Conservation (phyloP, 495 filamentous ascomycete species). For the Polyplosphaeria fusca region DNA sequence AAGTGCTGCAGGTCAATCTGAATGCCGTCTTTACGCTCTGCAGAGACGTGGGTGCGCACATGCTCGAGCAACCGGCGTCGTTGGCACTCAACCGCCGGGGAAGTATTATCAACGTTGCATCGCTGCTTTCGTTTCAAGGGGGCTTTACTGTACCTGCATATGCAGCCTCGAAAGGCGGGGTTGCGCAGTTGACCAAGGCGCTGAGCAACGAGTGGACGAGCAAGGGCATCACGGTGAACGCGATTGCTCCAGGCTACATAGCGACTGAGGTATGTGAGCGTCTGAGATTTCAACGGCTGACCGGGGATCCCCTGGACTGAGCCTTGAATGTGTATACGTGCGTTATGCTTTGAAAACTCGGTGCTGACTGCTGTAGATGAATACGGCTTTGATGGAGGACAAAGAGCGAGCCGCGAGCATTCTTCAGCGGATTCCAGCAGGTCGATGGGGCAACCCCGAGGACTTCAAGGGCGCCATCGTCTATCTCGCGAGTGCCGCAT, state of each 20-base stretch:
- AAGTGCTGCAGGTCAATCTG: conserved; percentile 83
- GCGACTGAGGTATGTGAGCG: too few species aligned
- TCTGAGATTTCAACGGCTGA: too few species aligned
- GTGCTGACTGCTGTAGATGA: too few species aligned
- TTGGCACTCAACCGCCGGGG: conserved; percentile 59
- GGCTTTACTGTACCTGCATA: conserved; percentile 90
- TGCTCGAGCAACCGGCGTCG: conserved; percentile 59
- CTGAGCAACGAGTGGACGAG: conserved; percentile 83
- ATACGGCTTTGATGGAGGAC: conserved; percentile 74
- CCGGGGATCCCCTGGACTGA: too few species aligned
- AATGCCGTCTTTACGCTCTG: conserved; percentile 77
- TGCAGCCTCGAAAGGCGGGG: conserved; percentile 82
- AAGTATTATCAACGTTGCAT: conserved; percentile 82
- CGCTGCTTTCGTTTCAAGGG: conserved; percentile 83
- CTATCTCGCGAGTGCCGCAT: conserved; percentile 71
- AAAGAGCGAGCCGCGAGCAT: conserved; percentile 66
- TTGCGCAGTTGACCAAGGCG: conserved; percentile 83
- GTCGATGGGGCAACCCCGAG: conserved; percentile 80
- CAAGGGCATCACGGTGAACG: conserved; percentile 59
- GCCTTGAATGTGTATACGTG: too few species aligned
- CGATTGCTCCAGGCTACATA: conserved; percentile 65
- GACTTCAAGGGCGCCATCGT: conserved; percentile 86
- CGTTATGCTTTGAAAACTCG: too few species aligned
- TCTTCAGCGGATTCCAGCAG: conserved; percentile 77
- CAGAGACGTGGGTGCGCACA: conserved; percentile 81